Base-by-base conservation (phyloP, 805 yeast species). In the Saccharomycodes ludwigii region DNA sequence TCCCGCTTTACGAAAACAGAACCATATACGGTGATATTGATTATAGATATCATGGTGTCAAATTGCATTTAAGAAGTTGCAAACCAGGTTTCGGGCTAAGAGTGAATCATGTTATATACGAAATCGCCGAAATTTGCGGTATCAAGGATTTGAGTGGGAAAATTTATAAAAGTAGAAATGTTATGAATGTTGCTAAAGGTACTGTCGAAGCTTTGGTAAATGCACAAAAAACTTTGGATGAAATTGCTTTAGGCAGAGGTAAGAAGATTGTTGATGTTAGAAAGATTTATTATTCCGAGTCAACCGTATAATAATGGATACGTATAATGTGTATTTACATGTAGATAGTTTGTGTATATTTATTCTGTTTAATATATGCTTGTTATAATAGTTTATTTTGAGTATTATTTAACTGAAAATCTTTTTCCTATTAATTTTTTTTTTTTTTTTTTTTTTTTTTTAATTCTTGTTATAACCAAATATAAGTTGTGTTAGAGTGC, bases 41-140 rank as follows among this genome's bases (percentile, higher is more conserved):
- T 45, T 67, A 76, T 59, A 83, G 84, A 53, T 83, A 63, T 58
- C 95, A 86, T 48, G 93, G 95, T 23, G 86, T 85, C 33, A 71
- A 78, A 44, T 67, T 91, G 43, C 72, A 76, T 43, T 62, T 91
- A 47, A 73, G 85, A 52, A 73, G 94, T 3, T 86, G 94, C 1
- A 91, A 95, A 16, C 77, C 94, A 1, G 97, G 96, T 47, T 79
- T 79, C 40, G 98, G 98, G 14, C 67, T 91, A 38, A 70, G 96
- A 46, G 95, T 85, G 28, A 86, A 86, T 59, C 93, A 82, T 42
- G 73, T 78, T 54, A 76, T 91, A 40, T 84, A 77, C 47, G 95
- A 85, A 60, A 73, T 91, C 36, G 86, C 96, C 56, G 81, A 79
- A 52, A 75, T 85, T 37, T 94, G 86, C 1, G 98, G 98, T 40